Percentiles rank a stretch among this genome's conserved stretches.
Conservation (phyloP, 83 land plant species). For the Thuja plicata region DNA sequence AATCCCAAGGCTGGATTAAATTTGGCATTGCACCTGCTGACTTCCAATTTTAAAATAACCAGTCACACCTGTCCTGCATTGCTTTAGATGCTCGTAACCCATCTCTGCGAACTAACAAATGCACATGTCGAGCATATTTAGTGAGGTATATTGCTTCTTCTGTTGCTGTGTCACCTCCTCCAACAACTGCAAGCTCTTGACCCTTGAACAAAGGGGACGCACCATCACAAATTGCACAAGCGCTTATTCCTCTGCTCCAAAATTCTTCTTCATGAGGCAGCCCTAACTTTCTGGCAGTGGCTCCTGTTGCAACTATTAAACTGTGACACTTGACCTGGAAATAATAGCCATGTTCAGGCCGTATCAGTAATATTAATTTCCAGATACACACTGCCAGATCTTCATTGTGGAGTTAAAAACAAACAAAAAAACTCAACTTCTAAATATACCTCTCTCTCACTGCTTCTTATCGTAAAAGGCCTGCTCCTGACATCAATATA, state of each 20-base stretch:
- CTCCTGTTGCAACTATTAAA: slow-evolving; percentile 89
- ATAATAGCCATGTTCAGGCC: neutral
- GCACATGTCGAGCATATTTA: slow-evolving; percentile 96
- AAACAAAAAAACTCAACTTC: neutral
- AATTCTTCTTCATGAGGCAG: slow-evolving; percentile 95
- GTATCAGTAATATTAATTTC: slow-evolving; percentile 18
- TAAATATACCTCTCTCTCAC: slow-evolving; percentile 75
- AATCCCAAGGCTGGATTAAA: neutral
- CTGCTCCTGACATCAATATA: slow-evolving; percentile 69
- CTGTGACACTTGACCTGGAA: slow-evolving; percentile 87
- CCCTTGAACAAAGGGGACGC: slow-evolving; percentile 94
- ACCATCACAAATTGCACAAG: slow-evolving; percentile 99
- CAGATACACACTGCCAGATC: neutral
- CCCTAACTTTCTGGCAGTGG: slow-evolving; percentile 84
- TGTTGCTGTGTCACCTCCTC: slow-evolving; percentile 98
- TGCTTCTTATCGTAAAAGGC: slow-evolving; percentile 81
- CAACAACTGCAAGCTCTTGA: slow-evolving; percentile 94
- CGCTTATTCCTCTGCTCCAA: slow-evolving; percentile 99
- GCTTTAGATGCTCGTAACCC: slow-evolving; percentile 92
- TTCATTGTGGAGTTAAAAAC: neutral
- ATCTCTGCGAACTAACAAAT: slow-evolving; percentile 77
- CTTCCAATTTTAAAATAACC: neutral
- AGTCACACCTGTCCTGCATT: slow-evolving; percentile 91
- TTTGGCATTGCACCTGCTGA: neutral
- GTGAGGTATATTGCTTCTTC: slow-evolving; percentile 94